Evolutionary conservation across 2,329 filamentous ascomycete species (phyloP).

Genomic region (Talaromyces amestolkiae): DNA sequence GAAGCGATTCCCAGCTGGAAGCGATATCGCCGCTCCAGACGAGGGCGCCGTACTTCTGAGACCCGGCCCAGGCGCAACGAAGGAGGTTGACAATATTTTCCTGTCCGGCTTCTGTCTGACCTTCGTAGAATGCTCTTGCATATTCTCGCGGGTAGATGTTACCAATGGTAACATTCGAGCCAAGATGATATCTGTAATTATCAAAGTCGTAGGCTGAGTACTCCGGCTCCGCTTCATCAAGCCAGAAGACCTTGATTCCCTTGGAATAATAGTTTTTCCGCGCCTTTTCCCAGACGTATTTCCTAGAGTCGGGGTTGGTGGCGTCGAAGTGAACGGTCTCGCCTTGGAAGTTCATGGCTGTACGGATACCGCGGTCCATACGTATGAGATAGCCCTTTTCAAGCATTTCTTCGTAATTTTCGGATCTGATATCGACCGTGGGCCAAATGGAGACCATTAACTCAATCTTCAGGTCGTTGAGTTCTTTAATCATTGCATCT

Average conservation of each 20-base stretch:
- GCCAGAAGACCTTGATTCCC: constrained; percentile 65
- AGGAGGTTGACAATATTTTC: constrained; percentile 59
- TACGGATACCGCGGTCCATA: constrained; percentile 58
- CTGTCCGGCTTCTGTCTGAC: constrained; percentile 54
- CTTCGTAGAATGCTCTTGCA: constrained; percentile 60
- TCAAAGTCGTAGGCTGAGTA: constrained; percentile 66
- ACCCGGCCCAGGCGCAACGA: constrained; percentile 57
- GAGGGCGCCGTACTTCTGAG: constrained; percentile 63
- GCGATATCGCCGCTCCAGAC: constrained; percentile 69
- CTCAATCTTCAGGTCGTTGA: constrained; percentile 59
- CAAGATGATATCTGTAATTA: constrained; percentile 60
- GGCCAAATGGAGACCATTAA: constrained; percentile 71
- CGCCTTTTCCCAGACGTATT: constrained; percentile 59
- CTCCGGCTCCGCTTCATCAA: constrained; percentile 68
- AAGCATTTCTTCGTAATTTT: constrained; percentile 63
- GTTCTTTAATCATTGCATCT: constrained; percentile 63
- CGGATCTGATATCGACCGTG: constrained; percentile 58
- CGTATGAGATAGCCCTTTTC: constrained; percentile 61
- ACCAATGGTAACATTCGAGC: constrained; percentile 55
- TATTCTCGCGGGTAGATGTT: constrained; percentile 62
- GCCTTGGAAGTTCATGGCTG: constrained; percentile 59
- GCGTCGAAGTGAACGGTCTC: constrained; percentile 62
- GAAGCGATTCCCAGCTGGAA: constrained; percentile 59
- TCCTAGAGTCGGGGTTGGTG: constrained; percentile 59
- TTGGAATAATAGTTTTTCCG: constrained; percentile 61